Base-by-base conservation (phyloP, 2,329 filamentous ascomycete species). In the Pezicula radicicola region DNA sequence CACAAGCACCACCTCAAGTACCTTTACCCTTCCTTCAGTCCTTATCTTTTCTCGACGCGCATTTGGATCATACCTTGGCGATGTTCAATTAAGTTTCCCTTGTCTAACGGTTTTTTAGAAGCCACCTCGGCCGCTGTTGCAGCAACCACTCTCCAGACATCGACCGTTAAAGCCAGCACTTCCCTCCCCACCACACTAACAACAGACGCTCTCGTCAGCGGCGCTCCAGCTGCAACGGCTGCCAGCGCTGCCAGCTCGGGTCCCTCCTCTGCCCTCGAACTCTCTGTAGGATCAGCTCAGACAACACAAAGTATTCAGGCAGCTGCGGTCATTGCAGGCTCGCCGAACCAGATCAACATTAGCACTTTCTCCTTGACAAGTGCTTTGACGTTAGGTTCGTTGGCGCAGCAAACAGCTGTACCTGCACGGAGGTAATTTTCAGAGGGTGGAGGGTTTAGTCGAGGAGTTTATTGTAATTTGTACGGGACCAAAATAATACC, bases 341-440 rank as follows among this genome's bases (percentile, higher is more conserved):
- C 19, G 9, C 48, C 3, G 52, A 53, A 41, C 48, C 56, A 10
- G 4, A 60, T 66, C 30, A 53, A 67, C 46, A 66, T 67, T 48
- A 56, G 50, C 35, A 62, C 60, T 4, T 63, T 66, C 53, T 58
- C 56, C 6, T 55, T 67, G 25, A 49, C 55, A 9, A 66, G 61
- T 43, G 60, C 51, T 48, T 50, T 68, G 21, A 44, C 59, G 16
- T 52, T 68, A 12, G 65, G 65, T 9, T 63, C 52, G 43, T 55
- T 68, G 41, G 63, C 63, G 10, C 50, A 44, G 28, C 47, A 59
- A 10, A 58, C 58, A 33, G 40, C 36, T 46, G 37, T 48, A 21
- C 39, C 16, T n/a, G 18, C 27, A 41, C 54, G 30, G 55, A 28
- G 40, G 47, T 46, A 21, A 44, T 19, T 27, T 15, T 50, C 25